Evolutionary conservation across 768 basidiomycete genomes (phyloP).

Genomic region (Lactarius sp.): DNA sequence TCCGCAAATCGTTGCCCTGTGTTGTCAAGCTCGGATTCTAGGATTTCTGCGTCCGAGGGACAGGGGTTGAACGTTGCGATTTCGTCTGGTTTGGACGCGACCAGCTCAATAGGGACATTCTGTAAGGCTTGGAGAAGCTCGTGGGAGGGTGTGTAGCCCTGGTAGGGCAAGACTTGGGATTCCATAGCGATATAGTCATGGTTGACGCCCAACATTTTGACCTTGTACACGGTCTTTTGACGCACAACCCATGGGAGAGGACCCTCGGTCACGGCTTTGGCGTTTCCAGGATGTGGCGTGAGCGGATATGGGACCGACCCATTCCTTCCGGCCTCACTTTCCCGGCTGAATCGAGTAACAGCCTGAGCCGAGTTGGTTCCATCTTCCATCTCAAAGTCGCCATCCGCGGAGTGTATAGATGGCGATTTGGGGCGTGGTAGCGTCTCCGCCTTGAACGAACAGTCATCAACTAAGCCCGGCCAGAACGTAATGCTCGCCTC

Average conservation of each 20-base stretch:
- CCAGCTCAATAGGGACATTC: constrained; percentile 22
- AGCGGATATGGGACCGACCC: constrained; percentile 12
- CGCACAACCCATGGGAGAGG: constrained; percentile 50
- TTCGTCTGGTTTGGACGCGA: constrained; percentile 28
- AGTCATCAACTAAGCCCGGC: constrained; percentile 66
- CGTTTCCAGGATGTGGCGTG: constrained; percentile 15
- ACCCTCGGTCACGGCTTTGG: constrained; percentile 2
- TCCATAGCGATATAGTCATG: constrained; percentile 48
- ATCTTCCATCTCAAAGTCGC: constrained; percentile 26
- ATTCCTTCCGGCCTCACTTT: background rate
- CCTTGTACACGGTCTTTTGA: constrained; percentile 60
- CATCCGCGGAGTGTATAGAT: constrained; percentile 23
- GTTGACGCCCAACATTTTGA: constrained; percentile 60
- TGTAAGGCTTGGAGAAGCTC: constrained; percentile 47
- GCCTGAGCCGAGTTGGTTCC: constrained; percentile 4
- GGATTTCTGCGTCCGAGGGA: constrained; percentile 26
- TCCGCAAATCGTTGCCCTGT: constrained; percentile 39
- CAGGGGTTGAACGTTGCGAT: constrained; percentile 52
- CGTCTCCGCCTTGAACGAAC: constrained; percentile 44
- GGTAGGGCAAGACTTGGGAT: constrained; percentile 66
- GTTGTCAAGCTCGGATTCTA: background rate
- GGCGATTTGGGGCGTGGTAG: constrained; percentile 30
- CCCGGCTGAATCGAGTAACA: background rate
- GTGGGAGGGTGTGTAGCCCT: constrained; percentile 54
- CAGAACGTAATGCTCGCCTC: constrained; percentile 57